Percentiles rank a stretch among this genome's conserved stretches.
These are phyloP conservation scores for Aphanomyces astaci DNA, from an alignment of 352 stramenopile genomes.

Conservation along the genomic window DNA sequence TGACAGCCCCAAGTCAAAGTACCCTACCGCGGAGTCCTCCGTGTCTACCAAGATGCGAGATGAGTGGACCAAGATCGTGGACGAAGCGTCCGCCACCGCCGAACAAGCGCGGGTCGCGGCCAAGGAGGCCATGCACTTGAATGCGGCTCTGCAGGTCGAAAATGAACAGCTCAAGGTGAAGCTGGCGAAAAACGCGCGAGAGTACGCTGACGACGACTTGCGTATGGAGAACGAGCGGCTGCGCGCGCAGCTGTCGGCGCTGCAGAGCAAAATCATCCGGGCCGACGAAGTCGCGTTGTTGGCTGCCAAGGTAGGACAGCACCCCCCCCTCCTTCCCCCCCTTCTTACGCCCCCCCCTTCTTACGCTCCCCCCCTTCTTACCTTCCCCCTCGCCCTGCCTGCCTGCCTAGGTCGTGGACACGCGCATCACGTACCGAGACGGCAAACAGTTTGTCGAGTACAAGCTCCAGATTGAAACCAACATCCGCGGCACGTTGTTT, in stretches of 20 bases:
- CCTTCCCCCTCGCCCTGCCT: no score
- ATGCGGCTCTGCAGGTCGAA: constrained; percentile 68
- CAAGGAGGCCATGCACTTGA: constrained; percentile 37
- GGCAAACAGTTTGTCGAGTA: constrained; percentile 73
- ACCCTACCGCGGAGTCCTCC: neutral
- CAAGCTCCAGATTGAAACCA: constrained; percentile 82
- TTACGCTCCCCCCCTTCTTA: no score
- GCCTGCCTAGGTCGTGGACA: constrained; percentile 63
- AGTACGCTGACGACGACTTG: constrained; percentile 70
- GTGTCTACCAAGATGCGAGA: neutral
- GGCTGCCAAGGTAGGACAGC: constrained; percentile 1
- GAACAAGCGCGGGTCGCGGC: constrained; percentile 7
- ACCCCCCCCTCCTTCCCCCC: no score
- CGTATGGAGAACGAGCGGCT: constrained; percentile 75
- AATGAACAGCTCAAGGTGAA: constrained; percentile 70
- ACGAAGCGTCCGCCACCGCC: neutral
- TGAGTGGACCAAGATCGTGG: neutral
- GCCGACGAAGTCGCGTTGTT: constrained; percentile 35
- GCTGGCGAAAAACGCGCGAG: constrained; percentile 63
- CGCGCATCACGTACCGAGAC: constrained; percentile 75
- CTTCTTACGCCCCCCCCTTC: no score
- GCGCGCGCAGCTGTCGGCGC: constrained; percentile 65
- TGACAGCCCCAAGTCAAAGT: neutral
- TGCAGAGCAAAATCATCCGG: constrained; percentile 84
- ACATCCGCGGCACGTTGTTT: constrained; percentile 78